Evolutionary conservation across 75 land plant species (phyloP), one percentile per base, ranked within the genome.

Genomic region (Isoetes taiwanensis): DNA sequence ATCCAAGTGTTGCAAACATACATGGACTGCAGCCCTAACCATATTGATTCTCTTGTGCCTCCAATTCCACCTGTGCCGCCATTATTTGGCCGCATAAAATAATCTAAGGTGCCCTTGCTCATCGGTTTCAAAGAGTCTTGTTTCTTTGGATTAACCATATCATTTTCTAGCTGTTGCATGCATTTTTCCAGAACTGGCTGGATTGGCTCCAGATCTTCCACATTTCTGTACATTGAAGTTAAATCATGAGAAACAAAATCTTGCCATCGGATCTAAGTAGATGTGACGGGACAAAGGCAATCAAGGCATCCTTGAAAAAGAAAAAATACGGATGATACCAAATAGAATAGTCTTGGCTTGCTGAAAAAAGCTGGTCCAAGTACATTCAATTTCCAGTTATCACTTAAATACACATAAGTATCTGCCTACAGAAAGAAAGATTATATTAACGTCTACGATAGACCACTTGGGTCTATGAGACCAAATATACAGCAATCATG

Each of bases 21-120:
- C 95, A 93, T 70, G 59, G 79, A 64, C 63, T 79, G 77, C 12
- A 93, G 72, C 34, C 98, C 98, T 58, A 75, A 69, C 98, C 98
- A 93, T 23, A 81, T 69, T 37, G 78, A 55, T 31, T 70, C 56
- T 0, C 81, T 72, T 21, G 80, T 84, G 46, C 71, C 58, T 27
- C 80, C 74, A 27, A 80, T 50, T 60, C 97, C 71, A 46, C 70
- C 62, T 10, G 25, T 62, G 52, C 66, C 65, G 21, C 27, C 46
- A 35, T 34, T n/a, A n/a, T n/a, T n/a, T n/a, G n/a, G n/a, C n/a
- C n/a, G n/a, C n/a, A n/a, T 43, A 62, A 81, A 69, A 28, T 56
- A 72, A 16, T 61, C 9, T 34, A 43, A 39, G 25, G 21, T 40
- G 11, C 28, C 28, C 27, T 28, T 46, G 35, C 30, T 35, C 54